These are phyloP conservation scores for Spraguea lophii DNA, from an alignment of 371 early-diverging fungal species.

Conservation along the genomic window DNA sequence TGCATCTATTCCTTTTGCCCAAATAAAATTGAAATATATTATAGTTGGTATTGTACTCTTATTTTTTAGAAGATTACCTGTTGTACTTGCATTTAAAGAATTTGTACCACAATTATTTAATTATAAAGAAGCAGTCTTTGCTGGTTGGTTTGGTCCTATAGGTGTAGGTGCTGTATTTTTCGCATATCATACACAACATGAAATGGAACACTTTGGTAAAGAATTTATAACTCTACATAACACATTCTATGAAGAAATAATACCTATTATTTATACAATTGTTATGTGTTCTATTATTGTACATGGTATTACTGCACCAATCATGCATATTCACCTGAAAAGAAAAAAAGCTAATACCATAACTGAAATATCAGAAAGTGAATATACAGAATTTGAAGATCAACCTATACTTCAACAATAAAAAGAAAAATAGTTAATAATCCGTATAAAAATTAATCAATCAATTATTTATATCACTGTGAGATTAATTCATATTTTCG, in stretches of 20 bases:
- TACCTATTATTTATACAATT: conserved; percentile 13
- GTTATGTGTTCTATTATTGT: conserved; percentile 29
- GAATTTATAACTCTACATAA: no score
- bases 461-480: no score
- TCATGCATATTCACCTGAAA: conserved; percentile 26
- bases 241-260: no score
- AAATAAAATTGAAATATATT: conserved; percentile 51
- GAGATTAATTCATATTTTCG: no score
- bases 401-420: no score
- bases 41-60: conserved; percentile 54
- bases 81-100: conserved; percentile 51
- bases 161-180: conserved; percentile 62
- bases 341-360: background rate
- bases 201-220: background rate
- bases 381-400: background rate
- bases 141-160: conserved; percentile 87
- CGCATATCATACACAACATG: background rate
- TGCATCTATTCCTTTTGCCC: conserved; percentile 53
- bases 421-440: no score
- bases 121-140: conserved; percentile 61
- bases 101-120: conserved; percentile 55
- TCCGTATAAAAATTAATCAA: no score
- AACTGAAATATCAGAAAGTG: background rate
- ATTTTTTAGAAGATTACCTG: conserved; percentile 59
- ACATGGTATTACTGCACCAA: conserved; percentile 35